Base-by-base conservation (phyloP, 768 basidiomycete species). In the Strobilomyces confusus region DNA sequence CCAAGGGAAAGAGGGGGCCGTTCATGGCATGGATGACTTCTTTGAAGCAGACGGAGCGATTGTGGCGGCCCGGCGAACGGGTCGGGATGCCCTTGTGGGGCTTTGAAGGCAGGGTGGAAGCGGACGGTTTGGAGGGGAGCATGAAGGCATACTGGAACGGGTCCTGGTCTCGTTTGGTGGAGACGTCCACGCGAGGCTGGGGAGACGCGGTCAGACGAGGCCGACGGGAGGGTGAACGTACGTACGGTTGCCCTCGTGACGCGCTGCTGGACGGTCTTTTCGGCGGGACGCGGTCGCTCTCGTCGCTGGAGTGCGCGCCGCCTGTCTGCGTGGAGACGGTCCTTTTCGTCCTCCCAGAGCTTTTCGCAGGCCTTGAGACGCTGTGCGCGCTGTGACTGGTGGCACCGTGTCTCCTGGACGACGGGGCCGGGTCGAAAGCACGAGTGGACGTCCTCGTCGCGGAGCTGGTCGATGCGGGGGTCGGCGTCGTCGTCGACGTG, bases 401-500 rank as follows among this genome's bases (percentile, higher is more conserved):
- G 61, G 62, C 64, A 61, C 52, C 76, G 71, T n/a, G 63, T 64
- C 50, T 72, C 67, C 45, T 64, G 66, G 47, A 73, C 62, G 54
- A 71, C 74, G 38, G 75, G 75, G 38, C 72, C 74, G 25, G 76
- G 76, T 1, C 71, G 58, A 50, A 76, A 76, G 53, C 64, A 69
- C 41, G 65, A 47, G 51, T 70, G 66, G 40, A 77, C 77, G 58
- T 77, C 76, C 54, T 77, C 77, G 65, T 77, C 76, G 57, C 73
- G 75, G 43, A 87, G 83, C 17, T 76, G 72, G 42, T 78, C 81
- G 48, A 86, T 84, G 43, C 83, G 78, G 1, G 85, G 83, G 66
- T 86, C 84, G 55, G 77, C 68, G 66, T 81, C 79, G 13, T 75
- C 74, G 11, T 76, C 72, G 63, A 86, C 80, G 54, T 84, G 77